phyloP scores from a whole-genome alignment of 805 yeast species.

The Ogataea nonfermentans region DNA sequence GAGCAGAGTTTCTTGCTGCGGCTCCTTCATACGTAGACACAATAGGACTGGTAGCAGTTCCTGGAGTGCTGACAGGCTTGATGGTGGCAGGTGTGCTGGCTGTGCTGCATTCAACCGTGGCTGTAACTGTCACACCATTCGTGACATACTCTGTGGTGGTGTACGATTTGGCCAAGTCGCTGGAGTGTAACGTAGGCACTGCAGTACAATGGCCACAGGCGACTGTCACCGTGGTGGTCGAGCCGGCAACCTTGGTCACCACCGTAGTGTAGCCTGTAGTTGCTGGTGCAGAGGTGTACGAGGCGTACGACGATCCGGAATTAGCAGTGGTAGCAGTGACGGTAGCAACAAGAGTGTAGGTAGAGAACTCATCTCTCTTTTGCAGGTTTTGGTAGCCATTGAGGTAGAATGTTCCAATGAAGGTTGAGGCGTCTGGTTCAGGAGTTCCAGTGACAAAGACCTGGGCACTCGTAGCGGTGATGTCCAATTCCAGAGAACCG shows the following conservation, averaged over 20 bases:
- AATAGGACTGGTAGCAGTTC: conserved; percentile 1
- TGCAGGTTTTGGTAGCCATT: conserved; percentile 4
- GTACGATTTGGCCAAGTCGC: conserved; percentile 13
- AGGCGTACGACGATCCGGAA: background rate
- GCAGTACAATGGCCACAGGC: conserved; percentile 17
- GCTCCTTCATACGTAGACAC: conserved; percentile 14
- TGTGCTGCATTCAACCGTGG: conserved; percentile 7
- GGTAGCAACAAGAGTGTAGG: conserved; percentile 6
- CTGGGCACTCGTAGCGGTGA: background rate
- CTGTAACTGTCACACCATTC: conserved; percentile 13
- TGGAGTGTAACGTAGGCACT: conserved; percentile 6
- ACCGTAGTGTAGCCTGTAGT: conserved; percentile 12
- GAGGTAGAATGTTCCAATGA: conserved; percentile 4
- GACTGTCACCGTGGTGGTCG: conserved; percentile 20
- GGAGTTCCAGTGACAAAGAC: conserved; percentile 3
- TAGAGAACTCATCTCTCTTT: conserved; percentile 7
- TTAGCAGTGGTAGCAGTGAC: conserved; percentile 5
- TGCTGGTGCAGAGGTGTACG: background rate
- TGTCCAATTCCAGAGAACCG: background rate
- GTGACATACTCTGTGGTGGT: conserved; percentile 11
- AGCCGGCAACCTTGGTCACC: conserved; percentile 2
- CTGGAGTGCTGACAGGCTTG: conserved; percentile 1
- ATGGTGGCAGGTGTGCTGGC: conserved; percentile 1
- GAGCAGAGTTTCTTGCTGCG: conserved; percentile 7
- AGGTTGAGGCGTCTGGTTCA: conserved; percentile 1